Evolutionary conservation across 495 filamentous ascomycete genomes (phyloP).

Genomic region (Penicillium maclennaniae): DNA sequence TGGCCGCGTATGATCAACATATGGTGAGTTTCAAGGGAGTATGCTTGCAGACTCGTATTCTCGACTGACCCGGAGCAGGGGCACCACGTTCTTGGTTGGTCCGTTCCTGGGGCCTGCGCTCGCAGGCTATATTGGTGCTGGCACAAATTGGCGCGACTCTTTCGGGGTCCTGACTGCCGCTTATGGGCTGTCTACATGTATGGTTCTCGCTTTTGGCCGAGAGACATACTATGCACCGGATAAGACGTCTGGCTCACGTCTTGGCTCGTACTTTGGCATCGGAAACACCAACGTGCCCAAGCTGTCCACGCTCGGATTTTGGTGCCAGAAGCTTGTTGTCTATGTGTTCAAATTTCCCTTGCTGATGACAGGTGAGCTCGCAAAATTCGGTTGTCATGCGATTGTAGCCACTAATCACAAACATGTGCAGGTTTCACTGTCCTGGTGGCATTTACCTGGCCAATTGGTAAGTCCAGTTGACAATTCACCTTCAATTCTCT

Average conservation of each 20-base stretch:
- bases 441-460: slow-evolving; percentile 38
- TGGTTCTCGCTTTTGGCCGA: slow-evolving; percentile 44
- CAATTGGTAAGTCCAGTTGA: slow-evolving; percentile 27
- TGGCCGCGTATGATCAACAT: slow-evolving; percentile 49
- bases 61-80: slow-evolving; percentile 17
- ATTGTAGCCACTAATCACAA: neutral
- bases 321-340: slow-evolving; percentile 22
- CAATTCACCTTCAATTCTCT: neutral
- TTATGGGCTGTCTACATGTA: slow-evolving; percentile 39
- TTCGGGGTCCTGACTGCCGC: slow-evolving; percentile 45
- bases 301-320: slow-evolving; percentile 16
- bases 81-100: slow-evolving; percentile 42
- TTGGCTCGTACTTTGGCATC: slow-evolving; percentile 48
- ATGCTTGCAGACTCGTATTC: neutral
- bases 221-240: slow-evolving; percentile 45
- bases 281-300: slow-evolving; percentile 36
- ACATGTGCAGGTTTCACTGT: slow-evolving; percentile 18
- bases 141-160: slow-evolving; percentile 38
- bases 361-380: slow-evolving; percentile 24
- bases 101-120: slow-evolving; percentile 47
- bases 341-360: slow-evolving; percentile 36
- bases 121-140: slow-evolving; percentile 36
- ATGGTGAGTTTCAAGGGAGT: slow-evolving; percentile 24
- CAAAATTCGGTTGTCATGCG: neutral
- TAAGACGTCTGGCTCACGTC: slow-evolving; percentile 11